Percentiles rank a stretch among this genome's conserved stretches.
Conservation (phyloP, 352 stramenopile genomes). For the Phytophthora podocarpi region DNA sequence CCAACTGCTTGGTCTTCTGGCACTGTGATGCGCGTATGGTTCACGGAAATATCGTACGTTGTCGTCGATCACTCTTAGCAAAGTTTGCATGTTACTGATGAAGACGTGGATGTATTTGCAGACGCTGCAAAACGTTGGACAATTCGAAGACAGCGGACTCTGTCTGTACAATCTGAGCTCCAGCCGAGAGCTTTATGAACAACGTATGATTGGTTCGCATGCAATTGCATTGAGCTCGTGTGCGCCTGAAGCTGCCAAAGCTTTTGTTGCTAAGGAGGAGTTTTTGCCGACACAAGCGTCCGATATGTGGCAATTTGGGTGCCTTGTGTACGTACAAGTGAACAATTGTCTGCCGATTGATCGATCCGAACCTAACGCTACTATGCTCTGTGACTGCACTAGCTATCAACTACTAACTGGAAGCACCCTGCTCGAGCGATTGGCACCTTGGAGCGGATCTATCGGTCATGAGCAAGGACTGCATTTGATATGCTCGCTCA, state of each 20-base stretch:
- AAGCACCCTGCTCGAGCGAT: slow-evolving; percentile 40
- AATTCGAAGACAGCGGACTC: slow-evolving; percentile 47
- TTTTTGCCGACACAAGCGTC: slow-evolving; percentile 53
- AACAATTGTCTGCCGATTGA: background rate
- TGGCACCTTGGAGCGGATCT: slow-evolving; percentile 51
- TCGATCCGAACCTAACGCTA: background rate
- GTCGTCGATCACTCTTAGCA: too few species aligned
- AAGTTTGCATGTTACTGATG: too few species aligned
- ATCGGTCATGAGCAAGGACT: slow-evolving; percentile 45
- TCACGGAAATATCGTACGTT: slow-evolving; percentile 70
- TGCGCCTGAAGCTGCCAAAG: slow-evolving; percentile 56
- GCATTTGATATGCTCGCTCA: slow-evolving; percentile 64
- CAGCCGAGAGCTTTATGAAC: slow-evolving; percentile 45
- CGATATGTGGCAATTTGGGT: slow-evolving; percentile 83
- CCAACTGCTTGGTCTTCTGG: slow-evolving; percentile 63
- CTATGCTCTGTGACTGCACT: background rate
- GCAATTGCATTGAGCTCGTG: slow-evolving; percentile 38
- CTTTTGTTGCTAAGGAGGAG: slow-evolving; percentile 44
- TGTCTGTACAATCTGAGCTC: slow-evolving; percentile 52
- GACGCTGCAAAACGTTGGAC: slow-evolving; percentile 47
- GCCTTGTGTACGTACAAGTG: slow-evolving; percentile 54
- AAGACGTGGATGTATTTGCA: slow-evolving; percentile 16
- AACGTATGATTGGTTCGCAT: slow-evolving; percentile 29
- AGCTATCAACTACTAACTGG: slow-evolving; percentile 64
- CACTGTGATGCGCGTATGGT: slow-evolving; percentile 54